phyloP scores from a whole-genome alignment of 2,329 filamentous ascomycete genomes.

The Coniochaeta hoffmannii region DNA sequence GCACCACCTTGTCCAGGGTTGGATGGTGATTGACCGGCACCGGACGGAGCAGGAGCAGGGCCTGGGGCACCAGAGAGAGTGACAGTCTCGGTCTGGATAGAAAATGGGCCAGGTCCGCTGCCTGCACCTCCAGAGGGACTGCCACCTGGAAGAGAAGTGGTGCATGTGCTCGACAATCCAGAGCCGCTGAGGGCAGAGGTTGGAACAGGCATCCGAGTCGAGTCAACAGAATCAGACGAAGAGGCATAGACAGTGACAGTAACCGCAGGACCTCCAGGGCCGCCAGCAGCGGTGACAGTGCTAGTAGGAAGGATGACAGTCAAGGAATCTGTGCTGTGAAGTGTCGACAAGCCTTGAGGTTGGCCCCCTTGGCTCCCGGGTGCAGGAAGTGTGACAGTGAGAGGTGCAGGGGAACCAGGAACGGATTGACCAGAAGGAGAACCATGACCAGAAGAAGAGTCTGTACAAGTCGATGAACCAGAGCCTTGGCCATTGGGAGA shows the following conservation, averaged over 20 bases:
- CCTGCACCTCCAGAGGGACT: neutral
- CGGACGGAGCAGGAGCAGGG: neutral
- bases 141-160: neutral
- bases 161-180: neutral
- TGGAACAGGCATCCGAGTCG: conserved; percentile 4
- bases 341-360: neutral
- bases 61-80: neutral
- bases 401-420: conserved; percentile 4
- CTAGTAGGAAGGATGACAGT: conserved; percentile 8
- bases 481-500: conserved; percentile 5
- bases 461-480: conserved; percentile 5
- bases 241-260: conserved; percentile 10
- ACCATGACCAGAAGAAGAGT: neutral
- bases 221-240: neutral
- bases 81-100: neutral
- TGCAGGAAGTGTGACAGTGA: conserved; percentile 8
- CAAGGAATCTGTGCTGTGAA: conserved; percentile 1
- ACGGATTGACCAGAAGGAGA: conserved; percentile 3
- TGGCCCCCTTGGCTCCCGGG: neutral
- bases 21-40: neutral
- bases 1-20: neutral
- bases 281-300: conserved; percentile 9
- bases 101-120: neutral
- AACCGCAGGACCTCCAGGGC: conserved; percentile 8
- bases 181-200: neutral